Conservation (phyloP, 1,284 basidiomycete genomes). For the Rugosomyces carneus region DNA sequence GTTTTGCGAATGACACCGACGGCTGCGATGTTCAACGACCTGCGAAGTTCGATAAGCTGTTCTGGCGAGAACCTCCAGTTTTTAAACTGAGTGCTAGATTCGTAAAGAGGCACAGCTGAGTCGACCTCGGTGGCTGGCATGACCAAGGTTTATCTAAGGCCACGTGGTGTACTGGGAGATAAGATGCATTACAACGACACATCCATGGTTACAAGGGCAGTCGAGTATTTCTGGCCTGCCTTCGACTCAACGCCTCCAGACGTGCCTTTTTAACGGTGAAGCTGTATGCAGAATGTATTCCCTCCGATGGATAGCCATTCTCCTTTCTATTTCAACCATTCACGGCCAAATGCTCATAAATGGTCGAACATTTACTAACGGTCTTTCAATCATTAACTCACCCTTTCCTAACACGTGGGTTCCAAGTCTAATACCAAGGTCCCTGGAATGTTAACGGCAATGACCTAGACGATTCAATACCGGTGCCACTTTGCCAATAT, state of each 20-base stretch:
- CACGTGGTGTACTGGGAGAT: too few species aligned
- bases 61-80: conserved; percentile 84
- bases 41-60: conserved; percentile 53
- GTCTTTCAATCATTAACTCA: conserved; percentile 43
- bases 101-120: conserved; percentile 62
- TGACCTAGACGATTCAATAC: conserved; percentile 25
- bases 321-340: background rate
- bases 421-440: background rate
- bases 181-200: too few species aligned
- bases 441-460: conserved; percentile 9
- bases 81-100: conserved; percentile 79
- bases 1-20: conserved; percentile 70
- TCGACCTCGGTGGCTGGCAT: too few species aligned
- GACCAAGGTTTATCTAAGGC: too few species aligned
- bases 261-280: too few species aligned
- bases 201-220: too few species aligned
- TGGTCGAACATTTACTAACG: conserved; percentile 41
- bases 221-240: too few species aligned
- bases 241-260: too few species aligned
- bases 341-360: conserved; percentile 19
- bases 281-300: too few species aligned
- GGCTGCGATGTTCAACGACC: conserved; percentile 66
- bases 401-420: conserved; percentile 38
- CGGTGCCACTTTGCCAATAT: conserved; percentile 31
- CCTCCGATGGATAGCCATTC: too few species aligned